Conservation (phyloP, 2,329 filamentous ascomycete genomes). For the Aspergillus sp. region DNA sequence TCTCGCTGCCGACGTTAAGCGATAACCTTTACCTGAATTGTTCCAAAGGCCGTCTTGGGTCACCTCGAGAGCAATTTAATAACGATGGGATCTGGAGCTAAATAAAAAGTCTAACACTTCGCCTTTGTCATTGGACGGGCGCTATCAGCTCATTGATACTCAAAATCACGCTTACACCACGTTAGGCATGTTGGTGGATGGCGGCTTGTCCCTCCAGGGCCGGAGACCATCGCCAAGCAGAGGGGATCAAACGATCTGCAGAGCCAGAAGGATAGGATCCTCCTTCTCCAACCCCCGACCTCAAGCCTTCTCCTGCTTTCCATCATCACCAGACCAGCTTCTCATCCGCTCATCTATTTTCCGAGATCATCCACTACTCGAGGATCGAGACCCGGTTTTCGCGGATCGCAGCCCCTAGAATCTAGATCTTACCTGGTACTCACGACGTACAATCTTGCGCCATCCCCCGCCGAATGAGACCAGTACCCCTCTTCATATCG, state of each 20-base stretch:
- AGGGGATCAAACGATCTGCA: slow-evolving; percentile 9
- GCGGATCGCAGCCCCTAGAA: not conserved
- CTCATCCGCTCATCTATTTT: not conserved
- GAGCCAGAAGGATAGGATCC: not conserved
- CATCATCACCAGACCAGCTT: not conserved
- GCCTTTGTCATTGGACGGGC: not conserved
- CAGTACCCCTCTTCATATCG: not conserved
- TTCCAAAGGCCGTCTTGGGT: slow-evolving; percentile 7
- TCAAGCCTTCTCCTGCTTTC: not conserved
- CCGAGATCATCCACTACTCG: not conserved
- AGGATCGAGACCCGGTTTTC: not conserved
- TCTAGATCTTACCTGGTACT: not conserved
- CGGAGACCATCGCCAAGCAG: not conserved
- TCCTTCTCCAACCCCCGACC: not conserved
- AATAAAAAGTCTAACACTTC: not conserved
- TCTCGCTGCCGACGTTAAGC: not conserved
- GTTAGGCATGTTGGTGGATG: not conserved
- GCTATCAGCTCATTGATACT: not conserved
- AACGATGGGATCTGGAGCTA: not conserved
- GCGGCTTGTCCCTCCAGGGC: too few relatives aligned
- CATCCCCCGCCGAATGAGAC: not conserved
- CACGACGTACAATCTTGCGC: not conserved
- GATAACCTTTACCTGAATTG: slow-evolving; percentile 2
- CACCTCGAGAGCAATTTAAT: not conserved
- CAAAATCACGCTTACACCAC: not conserved